Evolutionary conservation across 208 protist species (phyloP), one percentile per base, ranked within the genome.

Genomic region (Trypanosoma rangeli): DNA sequence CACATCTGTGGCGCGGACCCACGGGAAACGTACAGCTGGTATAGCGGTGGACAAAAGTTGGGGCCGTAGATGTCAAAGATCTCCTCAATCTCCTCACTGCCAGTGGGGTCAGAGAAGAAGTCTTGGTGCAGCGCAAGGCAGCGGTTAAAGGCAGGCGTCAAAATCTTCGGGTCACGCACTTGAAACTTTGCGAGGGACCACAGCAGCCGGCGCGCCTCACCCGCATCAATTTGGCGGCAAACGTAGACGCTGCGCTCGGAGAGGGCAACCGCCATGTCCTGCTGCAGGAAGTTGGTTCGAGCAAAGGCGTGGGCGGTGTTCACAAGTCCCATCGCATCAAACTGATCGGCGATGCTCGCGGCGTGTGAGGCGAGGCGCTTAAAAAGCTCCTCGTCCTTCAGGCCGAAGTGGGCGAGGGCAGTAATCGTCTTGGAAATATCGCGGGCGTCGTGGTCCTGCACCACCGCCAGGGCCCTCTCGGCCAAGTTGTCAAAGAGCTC

Each of bases 401-500:
- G 76, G 5, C 89, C 92, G 81, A 97, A 97, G 74, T 97, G 88
- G 24, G 90, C 92, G 48, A 97, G 86, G 9, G 92, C 92, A 10
- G 87, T 94, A 33, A 97, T 79, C 4, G 90, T 97, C 44, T 87
- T 72, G 33, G 89, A 70, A 68, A 97, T 92, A 57, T 97, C 89
- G 7, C 67, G 68, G 8, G 92, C 86, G 76, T 97, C 92, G 78
- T 97, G 89, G 68, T 97, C 92, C 68, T 90, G 85, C 69, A 97
- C 88, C 24, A 97, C 92, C 10, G 92, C 89, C 29, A 97, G 73
- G 31, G 92, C 86, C 44, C 92, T 85, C 86, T 97, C 89, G 7
- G 92, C 92, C 2, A 97, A 71, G 80, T 97, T 97, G 68, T 97
- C 92, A 53, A 97, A 97, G 12, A 97, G 82, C 74, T 97, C 89